Conservation (phyloP, 2,329 filamentous ascomycete species). For the Monosporascus sp. region DNA sequence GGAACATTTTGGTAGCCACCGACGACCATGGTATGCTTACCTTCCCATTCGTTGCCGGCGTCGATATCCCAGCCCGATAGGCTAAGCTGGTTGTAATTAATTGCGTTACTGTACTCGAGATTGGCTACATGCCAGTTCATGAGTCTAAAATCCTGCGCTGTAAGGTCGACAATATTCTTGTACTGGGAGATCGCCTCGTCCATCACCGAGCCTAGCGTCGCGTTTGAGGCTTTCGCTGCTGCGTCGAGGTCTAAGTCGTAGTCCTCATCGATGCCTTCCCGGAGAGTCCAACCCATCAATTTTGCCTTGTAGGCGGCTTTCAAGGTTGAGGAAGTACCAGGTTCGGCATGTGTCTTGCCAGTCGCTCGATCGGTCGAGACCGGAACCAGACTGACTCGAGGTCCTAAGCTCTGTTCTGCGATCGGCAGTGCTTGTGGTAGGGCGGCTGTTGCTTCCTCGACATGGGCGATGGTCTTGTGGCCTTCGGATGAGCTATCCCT, state of each 20-base stretch:
- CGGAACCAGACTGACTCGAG: conserved; percentile 53
- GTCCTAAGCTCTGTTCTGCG: conserved; percentile 48
- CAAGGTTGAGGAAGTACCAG: conserved; percentile 61
- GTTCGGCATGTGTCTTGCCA: conserved; percentile 66
- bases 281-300: conserved; percentile 77
- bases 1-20: conserved; percentile 93
- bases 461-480: conserved; percentile 64
- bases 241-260: conserved; percentile 67
- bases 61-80: conserved; percentile 94
- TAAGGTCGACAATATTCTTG: conserved; percentile 73
- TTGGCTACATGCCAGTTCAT: conserved; percentile 99
- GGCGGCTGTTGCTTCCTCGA: conserved; percentile 64
- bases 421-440: conserved; percentile 51
- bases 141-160: conserved; percentile 79
- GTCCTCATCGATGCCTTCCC: conserved; percentile 55
- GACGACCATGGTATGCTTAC: conserved; percentile 85
- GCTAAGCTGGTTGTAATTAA: conserved; percentile 79
- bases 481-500: conserved; percentile 70
- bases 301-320: conserved; percentile 74
- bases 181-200: conserved; percentile 90
- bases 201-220: conserved; percentile 85
- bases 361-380: conserved; percentile 65
- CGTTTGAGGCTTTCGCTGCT: conserved; percentile 56
- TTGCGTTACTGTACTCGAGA: conserved; percentile 94
- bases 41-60: conserved; percentile 95